These are phyloP conservation scores for Meyerozyma smithsonii DNA, from an alignment of 1,139 yeast genomes.

Conservation along the genomic window DNA sequence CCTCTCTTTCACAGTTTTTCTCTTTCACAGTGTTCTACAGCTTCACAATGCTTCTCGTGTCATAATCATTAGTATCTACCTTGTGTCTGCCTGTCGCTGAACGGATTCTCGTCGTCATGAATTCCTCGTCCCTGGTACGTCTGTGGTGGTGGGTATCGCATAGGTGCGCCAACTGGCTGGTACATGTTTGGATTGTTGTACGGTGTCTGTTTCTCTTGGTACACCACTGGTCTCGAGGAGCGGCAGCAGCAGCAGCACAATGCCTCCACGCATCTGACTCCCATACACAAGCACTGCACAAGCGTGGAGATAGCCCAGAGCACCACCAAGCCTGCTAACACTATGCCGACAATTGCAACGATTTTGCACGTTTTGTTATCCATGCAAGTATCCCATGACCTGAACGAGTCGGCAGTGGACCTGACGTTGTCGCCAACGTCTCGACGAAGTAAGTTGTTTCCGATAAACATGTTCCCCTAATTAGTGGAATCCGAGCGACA, in stretches of 20 bases:
- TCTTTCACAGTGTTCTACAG: neutral
- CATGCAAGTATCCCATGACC: slow-evolving; percentile 77
- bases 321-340: slow-evolving; percentile 43
- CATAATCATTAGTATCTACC: neutral
- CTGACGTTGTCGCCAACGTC: slow-evolving; percentile 15
- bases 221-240: slow-evolving; percentile 18
- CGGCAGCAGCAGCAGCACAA: slow-evolving; percentile 45
- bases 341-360: slow-evolving; percentile 72
- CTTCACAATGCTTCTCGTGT: neutral
- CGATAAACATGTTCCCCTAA: slow-evolving; percentile 2
- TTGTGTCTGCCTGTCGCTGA: neutral
- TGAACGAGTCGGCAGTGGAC: slow-evolving; percentile 55
- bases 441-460: neutral
- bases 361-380: slow-evolving; percentile 69
- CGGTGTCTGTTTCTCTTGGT: slow-evolving; percentile 13
- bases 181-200: slow-evolving; percentile 39
- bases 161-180: slow-evolving; percentile 10
- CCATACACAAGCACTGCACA: slow-evolving; percentile 42
- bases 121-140: slow-evolving; percentile 7
- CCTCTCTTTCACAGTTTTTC: neutral
- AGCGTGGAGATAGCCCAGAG: slow-evolving; percentile 44
- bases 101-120: neutral
- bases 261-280: slow-evolving; percentile 39
- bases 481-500: neutral
- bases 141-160: slow-evolving; percentile 17